phyloP scores from a whole-genome alignment of 495 filamentous ascomycete genomes.

The Pyrenopolyporus hunteri region DNA sequence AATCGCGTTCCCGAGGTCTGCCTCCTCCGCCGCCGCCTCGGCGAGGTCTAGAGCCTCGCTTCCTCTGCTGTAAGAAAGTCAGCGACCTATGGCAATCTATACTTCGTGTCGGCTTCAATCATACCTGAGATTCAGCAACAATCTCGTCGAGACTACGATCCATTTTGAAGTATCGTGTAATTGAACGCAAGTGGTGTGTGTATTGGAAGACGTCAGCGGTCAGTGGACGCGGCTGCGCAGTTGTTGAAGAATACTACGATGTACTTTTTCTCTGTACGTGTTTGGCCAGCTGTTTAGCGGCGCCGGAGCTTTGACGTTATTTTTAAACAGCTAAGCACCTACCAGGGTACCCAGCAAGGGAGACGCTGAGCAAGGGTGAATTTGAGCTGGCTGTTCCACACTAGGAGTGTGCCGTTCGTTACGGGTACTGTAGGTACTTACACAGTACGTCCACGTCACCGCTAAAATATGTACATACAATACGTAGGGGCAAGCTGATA shows the following conservation, averaged over 20 bases:
- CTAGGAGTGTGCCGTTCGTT: too few relatives aligned
- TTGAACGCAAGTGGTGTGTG: slow-evolving; percentile 2
- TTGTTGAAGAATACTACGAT: background rate
- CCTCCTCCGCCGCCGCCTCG: slow-evolving; percentile 50
- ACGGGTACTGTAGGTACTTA: slow-evolving; percentile 4
- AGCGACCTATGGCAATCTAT: background rate
- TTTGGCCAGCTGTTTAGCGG: background rate
- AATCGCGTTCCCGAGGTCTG: slow-evolving; percentile 60
- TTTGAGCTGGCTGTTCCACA: too few relatives aligned
- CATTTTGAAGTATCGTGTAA: slow-evolving; percentile 52
- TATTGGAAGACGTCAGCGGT: slow-evolving; percentile 7
- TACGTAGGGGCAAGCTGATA: slow-evolving; percentile 3
- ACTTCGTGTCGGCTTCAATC: slow-evolving; percentile 29
- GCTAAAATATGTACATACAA: too few relatives aligned
- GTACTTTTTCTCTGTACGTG: slow-evolving; percentile 3
- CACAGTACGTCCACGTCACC: too few relatives aligned
- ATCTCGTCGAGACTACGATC: slow-evolving; percentile 87
- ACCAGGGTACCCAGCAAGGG: background rate
- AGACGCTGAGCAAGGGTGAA: slow-evolving; percentile 9
- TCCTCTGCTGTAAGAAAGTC: slow-evolving; percentile 34
- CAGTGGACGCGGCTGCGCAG: slow-evolving; percentile 4
- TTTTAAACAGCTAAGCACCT: background rate
- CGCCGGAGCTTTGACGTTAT: slow-evolving; percentile 22
- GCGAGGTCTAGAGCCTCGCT: slow-evolving; percentile 39
- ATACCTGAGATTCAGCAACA: slow-evolving; percentile 80